Evolutionary conservation across 2,329 filamentous ascomycete species (phyloP).

Genomic region (Exophiala sideris): DNA sequence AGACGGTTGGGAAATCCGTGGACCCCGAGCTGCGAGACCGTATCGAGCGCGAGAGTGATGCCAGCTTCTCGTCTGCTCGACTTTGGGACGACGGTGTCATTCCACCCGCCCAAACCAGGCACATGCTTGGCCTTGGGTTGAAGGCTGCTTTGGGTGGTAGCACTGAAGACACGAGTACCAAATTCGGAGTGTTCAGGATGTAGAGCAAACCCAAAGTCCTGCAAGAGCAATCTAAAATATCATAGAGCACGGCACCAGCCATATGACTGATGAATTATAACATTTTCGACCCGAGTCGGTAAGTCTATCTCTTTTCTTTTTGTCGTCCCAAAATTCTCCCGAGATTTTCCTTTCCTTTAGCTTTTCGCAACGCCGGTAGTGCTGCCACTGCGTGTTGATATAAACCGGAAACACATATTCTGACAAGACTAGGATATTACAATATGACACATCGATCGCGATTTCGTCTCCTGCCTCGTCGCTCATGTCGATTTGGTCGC

Average conservation of each 20-base stretch:
- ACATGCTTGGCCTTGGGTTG: slow-evolving; percentile 69
- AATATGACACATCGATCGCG: slow-evolving; percentile 35
- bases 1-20: slow-evolving; percentile 78
- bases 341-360: background rate
- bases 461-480: slow-evolving; percentile 33
- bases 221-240: background rate
- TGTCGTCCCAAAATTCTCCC: background rate
- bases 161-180: slow-evolving; percentile 58
- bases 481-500: slow-evolving; percentile 34
- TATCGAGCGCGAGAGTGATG: slow-evolving; percentile 88
- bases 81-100: slow-evolving; percentile 90
- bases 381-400: background rate
- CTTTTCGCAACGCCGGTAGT: background rate
- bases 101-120: slow-evolving; percentile 70
- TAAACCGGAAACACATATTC: background rate
- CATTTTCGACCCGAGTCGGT: slow-evolving; percentile 17
- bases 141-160: slow-evolving; percentile 67
- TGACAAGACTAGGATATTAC: slow-evolving; percentile 12
- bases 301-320: slow-evolving; percentile 10
- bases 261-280: background rate
- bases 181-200: slow-evolving; percentile 82
- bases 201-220: slow-evolving; percentile 39
- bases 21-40: slow-evolving; percentile 77
- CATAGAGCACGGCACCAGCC: background rate
- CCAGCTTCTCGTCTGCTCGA: slow-evolving; percentile 80